Evolutionary conservation across 345 rosid species (phyloP).

Genomic region (Eucalyptus dawsonii): DNA sequence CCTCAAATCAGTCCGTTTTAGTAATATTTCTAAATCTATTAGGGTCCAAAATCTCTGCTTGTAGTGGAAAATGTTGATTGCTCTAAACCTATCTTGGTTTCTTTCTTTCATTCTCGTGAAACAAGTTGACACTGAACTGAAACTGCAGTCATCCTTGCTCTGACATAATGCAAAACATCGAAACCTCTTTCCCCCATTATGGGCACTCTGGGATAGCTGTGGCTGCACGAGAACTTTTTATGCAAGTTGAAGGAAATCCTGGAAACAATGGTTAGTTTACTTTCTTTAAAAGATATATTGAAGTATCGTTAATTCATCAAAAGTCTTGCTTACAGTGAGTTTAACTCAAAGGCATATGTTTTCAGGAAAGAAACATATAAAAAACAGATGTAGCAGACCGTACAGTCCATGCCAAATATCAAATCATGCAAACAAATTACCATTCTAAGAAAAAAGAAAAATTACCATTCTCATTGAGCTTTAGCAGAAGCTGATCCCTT

Average conservation of each 20-base stretch:
- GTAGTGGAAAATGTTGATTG: neutral
- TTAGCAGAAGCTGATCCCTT: constrained; percentile 5
- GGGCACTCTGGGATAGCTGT: constrained; percentile 80
- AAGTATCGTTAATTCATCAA: neutral
- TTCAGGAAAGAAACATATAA: neutral
- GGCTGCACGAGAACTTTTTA: constrained; percentile 72
- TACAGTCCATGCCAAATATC: neutral
- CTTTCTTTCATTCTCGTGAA: neutral
- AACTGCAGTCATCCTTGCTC: constrained; percentile 22
- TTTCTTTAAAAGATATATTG: neutral
- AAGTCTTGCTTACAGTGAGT: neutral
- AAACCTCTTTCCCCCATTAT: constrained; percentile 58
- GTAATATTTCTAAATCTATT: neutral
- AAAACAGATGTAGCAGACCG: neutral
- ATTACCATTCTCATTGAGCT: constrained; percentile 2
- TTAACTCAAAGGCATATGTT: neutral
- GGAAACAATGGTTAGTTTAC: constrained; percentile 19
- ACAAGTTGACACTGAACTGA: neutral
- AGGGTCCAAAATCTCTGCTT: neutral
- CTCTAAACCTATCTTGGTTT: neutral
- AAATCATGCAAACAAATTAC: neutral
- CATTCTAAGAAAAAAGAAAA: neutral
- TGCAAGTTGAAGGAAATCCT: constrained; percentile 69
- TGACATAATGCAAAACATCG: constrained; percentile 17
- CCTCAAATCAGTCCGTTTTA: neutral